A percentile compares a stretch with the other conserved stretches of the same genome.
Evolutionary conservation across 2,329 filamentous ascomycete species (phyloP).

Genomic region (Akanthomyces lecanii): DNA sequence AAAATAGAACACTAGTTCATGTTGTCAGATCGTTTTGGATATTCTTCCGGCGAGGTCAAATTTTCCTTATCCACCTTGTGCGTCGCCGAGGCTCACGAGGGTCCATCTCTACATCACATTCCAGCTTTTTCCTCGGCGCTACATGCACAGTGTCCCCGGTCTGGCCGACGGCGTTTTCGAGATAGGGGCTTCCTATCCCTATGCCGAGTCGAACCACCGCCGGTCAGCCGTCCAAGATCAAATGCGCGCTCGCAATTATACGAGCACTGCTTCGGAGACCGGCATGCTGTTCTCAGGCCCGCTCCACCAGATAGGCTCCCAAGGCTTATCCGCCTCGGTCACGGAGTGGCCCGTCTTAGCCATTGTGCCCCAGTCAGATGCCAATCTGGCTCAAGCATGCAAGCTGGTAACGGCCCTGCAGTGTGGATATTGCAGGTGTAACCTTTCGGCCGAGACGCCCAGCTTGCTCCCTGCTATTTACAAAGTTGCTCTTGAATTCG

Average conservation of each 20-base stretch:
- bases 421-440: slow-evolving; percentile 5
- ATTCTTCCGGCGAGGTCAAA: slow-evolving; percentile 11
- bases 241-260: neutral
- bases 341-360: neutral
- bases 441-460: slow-evolving; percentile 1
- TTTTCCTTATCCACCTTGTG: slow-evolving; percentile 8
- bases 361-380: slow-evolving; percentile 4
- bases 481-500: neutral
- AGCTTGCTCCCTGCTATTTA: neutral
- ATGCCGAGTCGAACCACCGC: neutral
- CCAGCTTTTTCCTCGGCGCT: neutral
- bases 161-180: slow-evolving; percentile 6
- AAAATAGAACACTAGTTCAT: slow-evolving; percentile 15
- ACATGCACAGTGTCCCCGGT: neutral
- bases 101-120: neutral
- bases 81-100: slow-evolving; percentile 16
- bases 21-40: slow-evolving; percentile 14
- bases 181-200: neutral
- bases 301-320: slow-evolving; percentile 7
- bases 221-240: neutral
- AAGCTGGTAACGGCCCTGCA: neutral
- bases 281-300: neutral
- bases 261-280: neutral
- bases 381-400: neutral
- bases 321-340: neutral